A percentile compares a stretch with the other conserved stretches of the same genome.
phyloP scores from a whole-genome alignment of 2,329 filamentous ascomycete genomes.

The Fusarium anguioides region DNA sequence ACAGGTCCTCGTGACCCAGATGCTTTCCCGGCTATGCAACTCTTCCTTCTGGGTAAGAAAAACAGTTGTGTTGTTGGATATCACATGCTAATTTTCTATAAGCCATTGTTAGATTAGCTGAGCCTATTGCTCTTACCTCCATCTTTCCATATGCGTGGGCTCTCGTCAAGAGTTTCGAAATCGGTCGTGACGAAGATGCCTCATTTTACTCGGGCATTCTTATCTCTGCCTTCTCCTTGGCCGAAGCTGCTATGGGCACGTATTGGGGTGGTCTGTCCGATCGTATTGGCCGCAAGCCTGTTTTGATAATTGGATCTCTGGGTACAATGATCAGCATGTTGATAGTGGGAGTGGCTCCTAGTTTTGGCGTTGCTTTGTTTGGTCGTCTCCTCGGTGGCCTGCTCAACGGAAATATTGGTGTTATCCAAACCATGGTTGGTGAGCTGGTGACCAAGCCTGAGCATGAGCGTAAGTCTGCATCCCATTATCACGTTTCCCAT shows the following conservation, averaged over 20 bases:
- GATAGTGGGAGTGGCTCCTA: conserved; percentile 83
- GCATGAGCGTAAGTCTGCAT: conserved; percentile 79
- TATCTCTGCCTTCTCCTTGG: conserved; percentile 86
- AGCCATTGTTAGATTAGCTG: conserved; percentile 93
- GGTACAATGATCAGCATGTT: conserved; percentile 87
- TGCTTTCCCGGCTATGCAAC: conserved; percentile 83
- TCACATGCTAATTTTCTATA: not conserved
- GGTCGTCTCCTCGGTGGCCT: conserved; percentile 83
- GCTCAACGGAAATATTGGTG: conserved; percentile 91
- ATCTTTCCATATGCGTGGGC: conserved; percentile 94
- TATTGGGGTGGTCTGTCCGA: conserved; percentile 90
- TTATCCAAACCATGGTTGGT: conserved; percentile 92
- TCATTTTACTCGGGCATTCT: conserved; percentile 90
- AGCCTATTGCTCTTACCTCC: conserved; percentile 91
- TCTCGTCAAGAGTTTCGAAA: conserved; percentile 79
- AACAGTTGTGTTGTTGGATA: conserved; percentile 62
- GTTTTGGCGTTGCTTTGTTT: conserved; percentile 83
- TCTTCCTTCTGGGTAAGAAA: conserved; percentile 82
- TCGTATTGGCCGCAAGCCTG: conserved; percentile 83
- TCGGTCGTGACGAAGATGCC: conserved; percentile 78
- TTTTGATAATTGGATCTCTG: conserved; percentile 81
- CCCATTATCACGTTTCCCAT: not conserved
- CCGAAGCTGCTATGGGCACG: conserved; percentile 86
- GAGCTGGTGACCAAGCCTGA: conserved; percentile 86
- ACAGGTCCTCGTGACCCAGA: conserved; percentile 69